Evolutionary conservation across 139 green algal species (phyloP), one percentile per base, ranked within the genome.

Genomic region (Picochlorum sp.): DNA sequence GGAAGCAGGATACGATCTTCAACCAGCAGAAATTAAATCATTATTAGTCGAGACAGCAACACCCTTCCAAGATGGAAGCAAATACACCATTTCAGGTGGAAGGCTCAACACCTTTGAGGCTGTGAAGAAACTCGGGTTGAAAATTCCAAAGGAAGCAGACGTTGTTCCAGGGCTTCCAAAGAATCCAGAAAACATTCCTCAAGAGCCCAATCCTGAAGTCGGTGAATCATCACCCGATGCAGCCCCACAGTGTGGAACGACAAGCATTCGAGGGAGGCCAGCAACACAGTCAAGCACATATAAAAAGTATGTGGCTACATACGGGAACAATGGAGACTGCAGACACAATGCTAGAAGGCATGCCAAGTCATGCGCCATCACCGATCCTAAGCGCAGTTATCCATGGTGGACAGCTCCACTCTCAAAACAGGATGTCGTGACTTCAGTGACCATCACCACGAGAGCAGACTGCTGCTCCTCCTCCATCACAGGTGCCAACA

Each of bases 391-490:
- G 15, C 68, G 34, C 4, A n/a, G 24, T 45, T 64, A 66, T 56
- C n/a, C 65, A 26, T 78, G 66, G 64, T 78, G 71, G 71, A 61
- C 60, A 1, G 37, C 66, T 7, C 20, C 62, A 20, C 44, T 78
- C 24, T 21, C 28, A 18, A 6, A 14, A 1, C 2, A 18, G 2
- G 21, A 7, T 46, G 13, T 20, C 6, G 21, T 74, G 26, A n/a
- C 28, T n/a, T n/a, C 20, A 0, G 61, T 78, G 4, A 15, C n/a
- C 26, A 20, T 78, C 28, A 68, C 49, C 7, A 71, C 72, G 8
- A 23, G 38, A 30, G 9, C 28, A 7, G 72, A 78, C 9, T 74
- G 62, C 60, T 78, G 72, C 37, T 47, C 28, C 7, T 18, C 20
- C 0, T 56, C 52, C 28, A 51, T 78, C n/a, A 37, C 16, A 20